Base-by-base conservation (phyloP, 768 basidiomycete genomes). In the Leucosporidium creatinivorum region DNA sequence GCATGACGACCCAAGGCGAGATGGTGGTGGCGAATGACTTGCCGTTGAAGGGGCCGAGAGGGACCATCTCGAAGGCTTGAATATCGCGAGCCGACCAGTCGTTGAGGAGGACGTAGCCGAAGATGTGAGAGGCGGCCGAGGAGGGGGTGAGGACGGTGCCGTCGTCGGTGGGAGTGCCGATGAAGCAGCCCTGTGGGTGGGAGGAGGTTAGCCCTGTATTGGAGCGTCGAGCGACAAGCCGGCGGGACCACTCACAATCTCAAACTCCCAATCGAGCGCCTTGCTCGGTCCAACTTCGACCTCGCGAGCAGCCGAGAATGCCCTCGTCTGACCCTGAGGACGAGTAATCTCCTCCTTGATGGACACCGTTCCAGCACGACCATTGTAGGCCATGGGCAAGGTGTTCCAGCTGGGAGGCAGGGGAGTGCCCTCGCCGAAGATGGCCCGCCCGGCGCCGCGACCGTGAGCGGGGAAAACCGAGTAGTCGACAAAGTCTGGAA, bases 21-120 rank as follows among this genome's bases (percentile, higher is more conserved):
- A 52, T 52, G 25, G 51, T 52, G 25, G 51, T 28, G 51, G 52
- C 67, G 58, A 74, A 74, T 44, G 69, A 69, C 65, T 74, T 74
- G 59, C 73, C 73, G 44, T 74, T 73, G 62, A 74, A 74, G 21
- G 73, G 73, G 1, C 73, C 73, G 8, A 74, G 68, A 2, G 73
- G 73, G 21, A 67, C 61, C 68, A 72, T 72, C 49, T 74, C 73
- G 55, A 63, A 69, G 6, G 51, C 65, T 47, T 74, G 73, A 36
- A 69, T 62, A 36, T 74, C 73, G 25, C 67, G 61, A n/a, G 62
- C 51, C 12, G 61, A 62, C 73, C 73, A 74, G 60, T 74, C 72
- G 54, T 66, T 73, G 33, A 66, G 61, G 30, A 69, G 56, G 47
- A 67, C 51, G 60, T 60, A 69, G 58, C 52, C 65, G 25, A 71